A percentile compares a stretch with the other conserved stretches of the same genome.
These are phyloP conservation scores for Tetrahymena malaccensis DNA, from an alignment of 73 alveolate genomes.

Conservation along the genomic window DNA sequence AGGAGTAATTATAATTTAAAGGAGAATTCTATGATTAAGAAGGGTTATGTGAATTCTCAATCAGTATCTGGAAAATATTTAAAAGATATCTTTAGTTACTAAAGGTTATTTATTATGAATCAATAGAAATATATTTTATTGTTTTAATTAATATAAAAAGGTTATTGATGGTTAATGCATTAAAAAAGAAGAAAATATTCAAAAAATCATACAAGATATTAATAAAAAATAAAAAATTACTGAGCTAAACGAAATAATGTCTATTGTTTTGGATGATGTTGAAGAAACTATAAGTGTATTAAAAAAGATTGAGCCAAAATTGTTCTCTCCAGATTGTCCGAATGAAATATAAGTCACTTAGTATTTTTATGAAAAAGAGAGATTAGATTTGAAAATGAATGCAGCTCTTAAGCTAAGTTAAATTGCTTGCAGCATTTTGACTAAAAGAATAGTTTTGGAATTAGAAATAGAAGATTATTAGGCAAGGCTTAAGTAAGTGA, in stretches of 20 bases:
- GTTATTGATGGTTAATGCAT: neutral
- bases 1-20: neutral
- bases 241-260: neutral
- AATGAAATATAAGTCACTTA: neutral
- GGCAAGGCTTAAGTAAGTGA: neutral
- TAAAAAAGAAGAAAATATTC: neutral
- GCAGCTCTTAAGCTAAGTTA: neutral
- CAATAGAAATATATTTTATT: neutral
- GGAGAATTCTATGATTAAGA: neutral
- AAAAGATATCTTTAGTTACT: neutral
- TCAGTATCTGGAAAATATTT: neutral
- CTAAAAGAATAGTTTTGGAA: neutral
- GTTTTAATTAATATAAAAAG: neutral
- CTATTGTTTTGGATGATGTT: neutral
- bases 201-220: neutral
- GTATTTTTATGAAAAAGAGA: neutral
- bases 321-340: neutral
- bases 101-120: neutral
- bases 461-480: neutral
- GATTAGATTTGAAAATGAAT: neutral
- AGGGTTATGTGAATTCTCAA: neutral
- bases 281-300: neutral
- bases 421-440: neutral
- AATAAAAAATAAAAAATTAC: neutral
- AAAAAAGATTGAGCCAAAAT: neutral